Conservation (phyloP, 2,329 filamentous ascomycete species). For the Periconia digitata region DNA sequence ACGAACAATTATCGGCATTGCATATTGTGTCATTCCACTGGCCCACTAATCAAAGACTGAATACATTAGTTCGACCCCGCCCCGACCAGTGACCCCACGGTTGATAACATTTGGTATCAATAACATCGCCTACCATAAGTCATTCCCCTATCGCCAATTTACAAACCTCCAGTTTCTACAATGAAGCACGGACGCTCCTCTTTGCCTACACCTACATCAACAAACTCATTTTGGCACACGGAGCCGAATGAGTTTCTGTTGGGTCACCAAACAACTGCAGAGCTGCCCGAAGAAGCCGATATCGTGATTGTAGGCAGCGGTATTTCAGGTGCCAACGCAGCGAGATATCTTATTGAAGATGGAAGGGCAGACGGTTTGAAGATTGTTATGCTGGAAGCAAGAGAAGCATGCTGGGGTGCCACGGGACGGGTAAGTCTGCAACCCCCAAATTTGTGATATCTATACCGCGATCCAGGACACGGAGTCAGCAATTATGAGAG, state of each 20-base stretch:
- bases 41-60: background rate
- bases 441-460: too few species aligned
- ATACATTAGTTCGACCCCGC: background rate
- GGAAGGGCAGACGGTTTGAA: conserved; percentile 47
- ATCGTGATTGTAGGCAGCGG: conserved; percentile 74
- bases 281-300: conserved; percentile 65
- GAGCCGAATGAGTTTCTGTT: conserved; percentile 65
- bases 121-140: conserved; percentile 1
- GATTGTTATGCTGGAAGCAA: conserved; percentile 75
- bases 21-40: background rate
- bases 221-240: conserved; percentile 72
- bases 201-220: conserved; percentile 63
- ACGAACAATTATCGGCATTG: too few species aligned
- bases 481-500: too few species aligned
- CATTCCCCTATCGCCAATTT: conserved; percentile 1
- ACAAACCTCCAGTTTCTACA: conserved; percentile 7
- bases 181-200: conserved; percentile 39
- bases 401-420: conserved; percentile 81
- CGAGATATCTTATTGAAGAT: conserved; percentile 60
- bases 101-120: too few species aligned
- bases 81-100: background rate
- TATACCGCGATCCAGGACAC: too few species aligned
- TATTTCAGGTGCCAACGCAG: conserved; percentile 74
- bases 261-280: conserved; percentile 67
- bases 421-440: too few species aligned